Evolutionary conservation across 129 eudicot species (phyloP), one percentile per base, ranked within the genome.

Genomic region (Mikania micrantha): DNA sequence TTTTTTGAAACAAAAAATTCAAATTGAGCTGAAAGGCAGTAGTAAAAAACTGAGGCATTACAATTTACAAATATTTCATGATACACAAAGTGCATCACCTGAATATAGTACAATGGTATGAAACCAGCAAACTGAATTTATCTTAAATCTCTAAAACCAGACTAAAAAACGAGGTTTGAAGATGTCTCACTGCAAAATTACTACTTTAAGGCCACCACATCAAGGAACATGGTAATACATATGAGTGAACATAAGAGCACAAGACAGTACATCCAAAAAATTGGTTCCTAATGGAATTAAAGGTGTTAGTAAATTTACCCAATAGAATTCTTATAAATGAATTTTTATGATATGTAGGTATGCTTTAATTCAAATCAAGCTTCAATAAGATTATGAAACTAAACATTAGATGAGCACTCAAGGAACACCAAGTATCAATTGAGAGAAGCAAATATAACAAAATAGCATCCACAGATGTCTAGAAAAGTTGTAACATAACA

Each of bases 121-220:
- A 11, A 4, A 31, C 42, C 21, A 47, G 24, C 59, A 66, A 66
- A 11, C 63, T 65, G 5, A 25, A 42, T 9, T 0, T 3, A 49
- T 4, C 2, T 19, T 36, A 15, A 3, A 21, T 22, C 45, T 19
- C 73, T 68, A 68, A 68, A 68, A 31, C 63, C 54, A 52, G 49
- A 34, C 64, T 12, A 4, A 21, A 69, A 34, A 69, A 52, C 47
- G 20, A 52, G 22, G 24, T 68, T 68, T 35, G 61, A 32, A 67
- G 49, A 52, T 21, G 62, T 31, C 47, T 29, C 28, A 20, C 32
- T 52, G 15, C 24, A 62, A 62, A 22, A 36, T 12, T 24, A 19
- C 16, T 36, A 35, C 17, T 19, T 17, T 39, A 62, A 38, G 67
- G 50, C 31, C 67, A 69, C 31, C 67, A 69, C 13, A 22, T 32